Percentiles rank a stretch among this genome's conserved stretches.
Conservation (phyloP, 257 asterid genomes). For the Ilex aquifolium region DNA sequence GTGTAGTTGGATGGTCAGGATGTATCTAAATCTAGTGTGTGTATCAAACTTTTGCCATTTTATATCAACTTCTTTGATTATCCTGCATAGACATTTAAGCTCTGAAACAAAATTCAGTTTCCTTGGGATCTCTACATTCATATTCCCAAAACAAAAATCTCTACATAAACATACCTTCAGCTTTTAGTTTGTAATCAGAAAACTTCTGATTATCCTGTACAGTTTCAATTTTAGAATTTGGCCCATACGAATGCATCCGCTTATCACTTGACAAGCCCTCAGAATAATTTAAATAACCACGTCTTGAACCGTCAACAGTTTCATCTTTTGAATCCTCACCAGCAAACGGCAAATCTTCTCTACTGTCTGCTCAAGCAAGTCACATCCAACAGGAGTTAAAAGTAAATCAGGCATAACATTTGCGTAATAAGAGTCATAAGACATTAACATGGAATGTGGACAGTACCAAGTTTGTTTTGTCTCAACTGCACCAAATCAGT, state of each 20-base stretch:
- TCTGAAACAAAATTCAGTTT: neutral
- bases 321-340: constrained; percentile 58
- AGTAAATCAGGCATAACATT: neutral
- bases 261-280: neutral
- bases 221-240: neutral
- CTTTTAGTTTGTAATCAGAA: neutral
- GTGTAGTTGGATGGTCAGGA: too few relatives aligned
- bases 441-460: neutral
- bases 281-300: neutral
- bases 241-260: neutral
- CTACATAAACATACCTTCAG: neutral
- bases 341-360: constrained; percentile 51
- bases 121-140: neutral
- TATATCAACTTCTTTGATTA: too few relatives aligned
- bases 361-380: constrained; percentile 41
- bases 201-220: neutral
- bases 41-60: too few relatives aligned
- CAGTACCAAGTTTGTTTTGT: constrained; percentile 55
- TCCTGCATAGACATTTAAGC: neutral
- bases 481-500: constrained; percentile 62
- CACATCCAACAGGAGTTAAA: constrained; percentile 14
- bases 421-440: constrained; percentile 4
- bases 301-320: neutral
- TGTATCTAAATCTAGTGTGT: too few relatives aligned
- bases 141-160: neutral